These are phyloP conservation scores for Jaenimonas drosophilae DNA, from an alignment of 208 protist species.

Conservation along the genomic window DNA sequence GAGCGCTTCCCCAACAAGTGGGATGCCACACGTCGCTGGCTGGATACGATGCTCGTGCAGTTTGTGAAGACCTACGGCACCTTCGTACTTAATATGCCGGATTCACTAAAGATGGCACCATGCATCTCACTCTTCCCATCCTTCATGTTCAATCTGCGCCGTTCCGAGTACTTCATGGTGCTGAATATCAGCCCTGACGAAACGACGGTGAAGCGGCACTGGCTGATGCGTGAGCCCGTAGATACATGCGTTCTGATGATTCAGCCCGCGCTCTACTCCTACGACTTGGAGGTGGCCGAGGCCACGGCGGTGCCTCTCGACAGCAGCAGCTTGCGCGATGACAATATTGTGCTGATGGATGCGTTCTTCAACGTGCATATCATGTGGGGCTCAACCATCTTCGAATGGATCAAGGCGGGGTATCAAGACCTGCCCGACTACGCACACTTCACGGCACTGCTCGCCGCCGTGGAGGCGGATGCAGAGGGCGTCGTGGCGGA, in stretches of 20 bases:
- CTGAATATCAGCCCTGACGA: slow-evolving; percentile 98
- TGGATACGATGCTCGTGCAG: slow-evolving; percentile 97
- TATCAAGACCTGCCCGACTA: slow-evolving; percentile 89
- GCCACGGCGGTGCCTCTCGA: slow-evolving; percentile 90
- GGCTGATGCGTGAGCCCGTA: slow-evolving; percentile 92
- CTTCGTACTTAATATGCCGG: slow-evolving; percentile 80
- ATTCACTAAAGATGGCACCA: slow-evolving; percentile 81
- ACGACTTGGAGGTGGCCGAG: slow-evolving; percentile 81
- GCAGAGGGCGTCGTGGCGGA: slow-evolving; percentile 32
- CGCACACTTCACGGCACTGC: slow-evolving; percentile 60
- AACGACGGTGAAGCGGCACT: slow-evolving; percentile 95
- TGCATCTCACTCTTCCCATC: slow-evolving; percentile 96
- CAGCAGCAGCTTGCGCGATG: slow-evolving; percentile 71
- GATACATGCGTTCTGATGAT: slow-evolving; percentile 96
- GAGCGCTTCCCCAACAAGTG: slow-evolving; percentile 59
- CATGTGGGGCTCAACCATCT: slow-evolving; percentile 94
- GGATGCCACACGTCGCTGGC: slow-evolving; percentile 94
- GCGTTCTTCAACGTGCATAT: slow-evolving; percentile 98
- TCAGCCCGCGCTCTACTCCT: slow-evolving; percentile 95
- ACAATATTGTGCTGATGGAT: slow-evolving; percentile 98
- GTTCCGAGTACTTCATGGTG: slow-evolving; percentile 95
- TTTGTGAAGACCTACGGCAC: slow-evolving; percentile 93
- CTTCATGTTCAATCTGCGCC: slow-evolving; percentile 98
- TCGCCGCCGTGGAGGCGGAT: slow-evolving; percentile 59
- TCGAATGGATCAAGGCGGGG: slow-evolving; percentile 89